Evolutionary conservation across 805 yeast genomes (phyloP).

Genomic region (Candida incommunis): DNA sequence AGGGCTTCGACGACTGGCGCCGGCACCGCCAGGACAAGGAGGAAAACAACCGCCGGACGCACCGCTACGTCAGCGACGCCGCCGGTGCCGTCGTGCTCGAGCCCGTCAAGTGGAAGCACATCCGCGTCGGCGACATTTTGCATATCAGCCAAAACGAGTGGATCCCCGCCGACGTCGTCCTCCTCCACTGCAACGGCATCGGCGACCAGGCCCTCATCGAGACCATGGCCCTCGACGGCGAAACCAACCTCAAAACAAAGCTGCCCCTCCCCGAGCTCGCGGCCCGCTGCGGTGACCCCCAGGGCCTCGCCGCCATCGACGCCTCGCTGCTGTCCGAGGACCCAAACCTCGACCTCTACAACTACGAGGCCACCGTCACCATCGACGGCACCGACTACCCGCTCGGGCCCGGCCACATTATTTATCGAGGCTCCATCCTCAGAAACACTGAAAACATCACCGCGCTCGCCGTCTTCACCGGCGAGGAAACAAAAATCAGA

Average conservation of each 20-base stretch:
- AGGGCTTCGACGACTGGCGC: conserved; percentile 85
- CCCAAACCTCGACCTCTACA: conserved; percentile 87
- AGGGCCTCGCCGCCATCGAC: conserved; percentile 35
- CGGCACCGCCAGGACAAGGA: conserved; percentile 74
- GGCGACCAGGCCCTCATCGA: conserved; percentile 63
- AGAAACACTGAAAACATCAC: conserved; percentile 65
- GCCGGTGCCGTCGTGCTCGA: conserved; percentile 17
- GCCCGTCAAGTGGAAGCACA: conserved; percentile 49
- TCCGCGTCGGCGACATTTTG: conserved; percentile 80
- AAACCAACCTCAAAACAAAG: conserved; percentile 75
- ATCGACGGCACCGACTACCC: conserved; percentile 38
- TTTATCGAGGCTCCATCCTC: conserved; percentile 79
- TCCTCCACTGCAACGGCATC: conserved; percentile 49
- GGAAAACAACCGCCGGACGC: conserved; percentile 42
- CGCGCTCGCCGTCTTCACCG: conserved; percentile 83
- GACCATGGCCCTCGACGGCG: conserved; percentile 97
- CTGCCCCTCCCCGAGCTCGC: conserved; percentile 53
- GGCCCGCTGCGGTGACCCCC: conserved; percentile 15
- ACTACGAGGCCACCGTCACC: conserved; percentile 78
- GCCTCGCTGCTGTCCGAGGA: conserved; percentile 60
- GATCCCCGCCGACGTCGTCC: conserved; percentile 82
- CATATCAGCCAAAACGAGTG: conserved; percentile 68
- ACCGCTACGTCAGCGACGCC: conserved; percentile 21
- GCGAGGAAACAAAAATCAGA: conserved; percentile 90
- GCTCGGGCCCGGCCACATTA: conserved; percentile 65